phyloP scores from a whole-genome alignment of 2,329 filamentous ascomycete species.

The Fusarium cicatricum region DNA sequence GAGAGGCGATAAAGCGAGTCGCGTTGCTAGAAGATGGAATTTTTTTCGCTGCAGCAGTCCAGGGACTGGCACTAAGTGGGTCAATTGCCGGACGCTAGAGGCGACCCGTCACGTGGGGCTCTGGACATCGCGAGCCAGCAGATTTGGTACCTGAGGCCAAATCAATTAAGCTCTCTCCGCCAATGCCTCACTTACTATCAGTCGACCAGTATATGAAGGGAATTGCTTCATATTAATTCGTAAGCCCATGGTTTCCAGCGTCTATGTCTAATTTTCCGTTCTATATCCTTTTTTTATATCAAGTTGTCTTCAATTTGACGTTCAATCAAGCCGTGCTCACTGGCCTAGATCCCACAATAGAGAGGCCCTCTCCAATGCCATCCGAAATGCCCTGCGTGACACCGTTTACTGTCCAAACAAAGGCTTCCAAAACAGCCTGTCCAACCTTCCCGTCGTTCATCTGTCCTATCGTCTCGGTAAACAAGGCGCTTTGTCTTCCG shows the following conservation, averaged over 20 bases:
- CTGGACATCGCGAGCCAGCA: not conserved
- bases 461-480: slow-evolving; percentile 61
- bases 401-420: slow-evolving; percentile 69
- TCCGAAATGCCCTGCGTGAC: slow-evolving; percentile 73
- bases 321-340: slow-evolving; percentile 1
- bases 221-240: too few relatives aligned
- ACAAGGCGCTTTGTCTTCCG: slow-evolving; percentile 65
- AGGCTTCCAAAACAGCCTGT: slow-evolving; percentile 61
- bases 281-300: not conserved
- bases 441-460: slow-evolving; percentile 73
- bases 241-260: not conserved
- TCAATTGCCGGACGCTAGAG: slow-evolving; percentile 4
- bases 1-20: slow-evolving; percentile 29
- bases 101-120: slow-evolving; percentile 14
- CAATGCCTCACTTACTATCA: not conserved
- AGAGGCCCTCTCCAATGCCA: slow-evolving; percentile 57
- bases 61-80: not conserved
- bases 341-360: slow-evolving; percentile 34
- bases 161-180: too few relatives aligned
- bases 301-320: not conserved
- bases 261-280: slow-evolving; percentile 9
- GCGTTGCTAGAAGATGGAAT: slow-evolving; percentile 13
- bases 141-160: not conserved
- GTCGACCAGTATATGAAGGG: not conserved
- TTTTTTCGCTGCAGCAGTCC: slow-evolving; percentile 7